Evolutionary conservation across 306 rosid genomes (phyloP), one percentile per base, ranked within the genome.

Genomic region (Cicer pinnatifidum): DNA sequence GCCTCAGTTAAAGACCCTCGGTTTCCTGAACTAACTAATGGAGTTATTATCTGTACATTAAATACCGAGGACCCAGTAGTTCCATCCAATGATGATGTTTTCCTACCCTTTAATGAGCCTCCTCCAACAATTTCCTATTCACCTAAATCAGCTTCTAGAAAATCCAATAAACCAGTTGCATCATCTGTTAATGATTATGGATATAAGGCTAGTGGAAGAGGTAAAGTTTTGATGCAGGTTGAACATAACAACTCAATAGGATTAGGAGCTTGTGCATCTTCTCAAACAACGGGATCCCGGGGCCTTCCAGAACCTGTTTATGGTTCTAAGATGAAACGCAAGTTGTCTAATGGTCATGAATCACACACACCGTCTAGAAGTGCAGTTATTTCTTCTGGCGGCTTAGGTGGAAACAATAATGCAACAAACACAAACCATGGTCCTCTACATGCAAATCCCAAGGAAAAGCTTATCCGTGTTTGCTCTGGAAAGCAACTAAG

Each of bases 81-180:
- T 80, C 97, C 99, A 39, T 80, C 86, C 81, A 95, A 92, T 69
- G 96, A 88, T 82, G 95, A 91, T 46, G 86, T 89, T 75, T 81
- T 86, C 79, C 83, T 90, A 69, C 86, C 85, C 57, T 85, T 80
- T 75, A 82, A 67, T 28, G 77, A 60, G 13, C 84, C 87, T 37
- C 83, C 78, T 64, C 67, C 84, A 39, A 67, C 87, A 45, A 71
- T 56, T 64, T 51, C 84, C 51, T 73, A 40, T 53, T 35, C 69
- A 6, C 53, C 73, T 41, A 75, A 78, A 78, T 35, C 53, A 67
- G 78, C 51, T 59, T 67, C 46, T 73, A 75, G 73, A 64, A 84
- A 72, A 70, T 75, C 71, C 66, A 78, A 67, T 63, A 83, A 63
- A 68, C 79, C 83, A 40, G 69, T 67, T 50, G 72, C 87, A 28